These are phyloP conservation scores for Tolypocladium ovalisporum DNA, from an alignment of 2,329 filamentous ascomycete species.

Conservation along the genomic window DNA sequence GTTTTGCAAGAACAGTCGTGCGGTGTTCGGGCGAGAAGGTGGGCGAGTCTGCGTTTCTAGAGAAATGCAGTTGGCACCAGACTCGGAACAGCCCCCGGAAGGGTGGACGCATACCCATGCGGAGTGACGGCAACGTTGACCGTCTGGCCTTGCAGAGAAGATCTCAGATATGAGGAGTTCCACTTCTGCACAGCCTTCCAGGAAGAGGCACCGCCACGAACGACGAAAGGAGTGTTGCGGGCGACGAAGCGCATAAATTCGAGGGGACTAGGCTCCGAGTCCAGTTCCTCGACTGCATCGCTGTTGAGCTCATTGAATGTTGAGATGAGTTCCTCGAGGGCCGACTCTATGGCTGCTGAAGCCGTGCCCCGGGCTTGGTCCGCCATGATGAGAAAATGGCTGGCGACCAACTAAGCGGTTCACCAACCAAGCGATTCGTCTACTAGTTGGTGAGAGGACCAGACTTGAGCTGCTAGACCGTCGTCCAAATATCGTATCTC, in stretches of 20 bases:
- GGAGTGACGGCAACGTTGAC: constrained; percentile 77
- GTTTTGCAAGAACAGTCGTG: constrained; percentile 53
- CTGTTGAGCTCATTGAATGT: constrained; percentile 67
- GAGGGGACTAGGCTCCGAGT: constrained; percentile 57
- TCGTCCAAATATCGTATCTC: too few species aligned
- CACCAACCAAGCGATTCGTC: too few species aligned
- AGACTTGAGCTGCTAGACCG: background rate
- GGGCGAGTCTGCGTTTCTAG: constrained; percentile 27
- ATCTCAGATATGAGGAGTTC: constrained; percentile 48
- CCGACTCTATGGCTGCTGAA: constrained; percentile 3
- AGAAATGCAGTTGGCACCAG: background rate
- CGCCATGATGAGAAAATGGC: background rate
- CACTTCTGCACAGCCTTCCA: constrained; percentile 57
- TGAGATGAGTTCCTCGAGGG: constrained; percentile 42
- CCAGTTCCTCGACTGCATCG: constrained; percentile 46
- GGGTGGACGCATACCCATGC: constrained; percentile 36
- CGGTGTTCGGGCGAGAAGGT: constrained; percentile 14
- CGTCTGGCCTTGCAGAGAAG: constrained; percentile 38
- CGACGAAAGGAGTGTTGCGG: constrained; percentile 63
- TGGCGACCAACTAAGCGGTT: background rate
- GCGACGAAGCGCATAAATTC: constrained; percentile 73
- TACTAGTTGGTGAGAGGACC: too few species aligned
- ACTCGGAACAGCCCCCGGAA: background rate
- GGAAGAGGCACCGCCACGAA: constrained; percentile 47
- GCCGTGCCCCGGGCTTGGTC: background rate